Evolutionary conservation across 306 rosid genomes (phyloP), one percentile per base, ranked within the genome.

Genomic region (Cucurbita moschata): DNA sequence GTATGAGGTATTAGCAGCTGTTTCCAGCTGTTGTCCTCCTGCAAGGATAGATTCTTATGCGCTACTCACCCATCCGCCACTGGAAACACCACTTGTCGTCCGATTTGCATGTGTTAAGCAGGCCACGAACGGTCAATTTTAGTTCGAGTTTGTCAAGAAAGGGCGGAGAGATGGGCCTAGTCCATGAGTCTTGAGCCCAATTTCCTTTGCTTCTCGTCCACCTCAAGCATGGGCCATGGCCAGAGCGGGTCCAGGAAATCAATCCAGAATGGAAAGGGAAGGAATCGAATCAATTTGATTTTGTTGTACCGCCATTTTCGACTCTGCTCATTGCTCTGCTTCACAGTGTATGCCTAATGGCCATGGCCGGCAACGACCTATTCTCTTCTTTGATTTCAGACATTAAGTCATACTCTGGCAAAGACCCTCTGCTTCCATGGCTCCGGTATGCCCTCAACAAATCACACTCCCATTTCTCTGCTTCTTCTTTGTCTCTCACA

Each of bases 401-500:
- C 73, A 86, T 89, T 67, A 87, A 85, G 63, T 21, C 82, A 70
- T 91, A 94, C 85, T 74, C 88, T 19, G 98, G 91, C 37, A 87
- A 86, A 77, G 97, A 91, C 77, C 98, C 96, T 80, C 96, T 94
- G 76, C 92, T 90, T 54, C 97, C 98, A 14, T 94, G 98, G 98
- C 90, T 91, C 60, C 85, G 97, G 96, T 94, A 81, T 21, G 37
- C n/a, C n/a, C 46, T 55, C 26, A 10, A 56, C 13, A 21, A 14
- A 11, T 54, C 9, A 14, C 61, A 56, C 19, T 40, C 16, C 26
- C 59, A 47, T 53, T 50, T 78, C 70, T 37, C 18, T 49, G 69
- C 64, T 37, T 75, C 76, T 61, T 26, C 35, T 30, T 30, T 30
- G 35, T 12, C 8, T 75, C 67, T 72, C 46, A 4, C 7, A 50